phyloP scores from a whole-genome alignment of 2,329 filamentous ascomycete species.

The Ceratocystis albifundus region DNA sequence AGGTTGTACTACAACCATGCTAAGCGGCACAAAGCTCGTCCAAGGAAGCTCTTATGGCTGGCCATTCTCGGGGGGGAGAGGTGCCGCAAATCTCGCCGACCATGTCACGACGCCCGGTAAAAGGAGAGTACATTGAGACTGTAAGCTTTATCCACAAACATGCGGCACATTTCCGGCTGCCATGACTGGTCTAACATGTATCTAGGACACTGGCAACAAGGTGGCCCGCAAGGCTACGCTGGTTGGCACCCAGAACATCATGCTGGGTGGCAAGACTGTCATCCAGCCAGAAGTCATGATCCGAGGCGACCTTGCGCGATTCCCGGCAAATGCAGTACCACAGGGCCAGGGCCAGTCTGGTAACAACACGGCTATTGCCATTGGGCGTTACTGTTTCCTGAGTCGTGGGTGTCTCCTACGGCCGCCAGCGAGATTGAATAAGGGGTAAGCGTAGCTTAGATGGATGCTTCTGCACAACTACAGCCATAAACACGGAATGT shows the following conservation, averaged over 20 bases:
- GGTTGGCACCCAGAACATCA: constrained; percentile 94
- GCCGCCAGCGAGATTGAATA: constrained; percentile 71
- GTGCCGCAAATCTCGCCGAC: constrained; percentile 25
- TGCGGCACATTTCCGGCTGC: neutral
- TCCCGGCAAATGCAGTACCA: constrained; percentile 36
- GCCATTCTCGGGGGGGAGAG: neutral
- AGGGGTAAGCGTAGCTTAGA: constrained; percentile 41
- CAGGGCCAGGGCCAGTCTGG: constrained; percentile 30
- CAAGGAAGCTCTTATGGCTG: neutral
- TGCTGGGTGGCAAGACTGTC: constrained; percentile 88
- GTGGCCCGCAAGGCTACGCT: constrained; percentile 86
- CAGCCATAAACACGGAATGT: neutral
- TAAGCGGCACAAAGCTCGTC: neutral
- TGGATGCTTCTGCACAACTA: neutral
- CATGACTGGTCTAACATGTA: constrained; percentile 14
- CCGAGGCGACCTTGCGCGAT: constrained; percentile 70
- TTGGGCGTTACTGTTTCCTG: constrained; percentile 86
- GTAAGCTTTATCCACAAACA: constrained; percentile 38
- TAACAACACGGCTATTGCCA: constrained; percentile 61
- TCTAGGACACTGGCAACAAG: constrained; percentile 92
- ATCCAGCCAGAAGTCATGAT: constrained; percentile 94
- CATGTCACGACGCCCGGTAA: constrained; percentile 67
- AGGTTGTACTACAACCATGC: neutral
- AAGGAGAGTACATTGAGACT: constrained; percentile 94
- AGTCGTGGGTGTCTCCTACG: constrained; percentile 65